Conservation (phyloP, 2,329 filamentous ascomycete genomes). For the Fusarium napiforme region DNA sequence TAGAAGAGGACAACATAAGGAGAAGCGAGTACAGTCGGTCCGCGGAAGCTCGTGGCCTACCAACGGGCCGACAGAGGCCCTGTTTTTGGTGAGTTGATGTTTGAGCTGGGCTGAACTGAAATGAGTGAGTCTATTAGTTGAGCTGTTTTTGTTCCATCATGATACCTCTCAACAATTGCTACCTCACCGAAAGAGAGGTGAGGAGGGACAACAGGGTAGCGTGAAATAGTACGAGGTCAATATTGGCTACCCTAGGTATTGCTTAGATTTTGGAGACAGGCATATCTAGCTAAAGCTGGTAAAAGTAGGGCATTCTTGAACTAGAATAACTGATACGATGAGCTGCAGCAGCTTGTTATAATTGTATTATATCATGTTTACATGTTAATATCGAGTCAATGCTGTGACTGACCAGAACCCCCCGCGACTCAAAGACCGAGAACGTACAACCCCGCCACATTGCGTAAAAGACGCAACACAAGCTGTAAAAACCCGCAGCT, state of each 20-base stretch:
- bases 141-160: conserved; percentile 8
- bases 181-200: conserved; percentile 18
- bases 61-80: conserved; percentile 40
- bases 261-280: not conserved
- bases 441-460: conserved; percentile 35
- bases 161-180: conserved; percentile 32
- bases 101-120: not conserved
- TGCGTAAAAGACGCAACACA: conserved; percentile 49
- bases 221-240: not conserved
- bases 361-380: conserved; percentile 3
- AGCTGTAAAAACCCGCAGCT: conserved; percentile 38
- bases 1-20: not conserved
- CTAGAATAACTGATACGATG: not conserved
- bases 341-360: not conserved
- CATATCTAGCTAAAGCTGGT: not conserved
- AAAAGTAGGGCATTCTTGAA: not conserved
- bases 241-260: not conserved
- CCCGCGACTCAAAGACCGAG: conserved; percentile 24
- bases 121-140: not conserved
- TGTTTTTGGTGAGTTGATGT: conserved; percentile 18
- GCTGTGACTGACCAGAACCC: conserved; percentile 6
- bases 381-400: conserved; percentile 16
- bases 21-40: conserved; percentile 40
- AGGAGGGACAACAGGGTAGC: conserved; percentile 6
- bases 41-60: conserved; percentile 39